Conservation (phyloP, 208 protist species). For the Trichomonas tenax region DNA sequence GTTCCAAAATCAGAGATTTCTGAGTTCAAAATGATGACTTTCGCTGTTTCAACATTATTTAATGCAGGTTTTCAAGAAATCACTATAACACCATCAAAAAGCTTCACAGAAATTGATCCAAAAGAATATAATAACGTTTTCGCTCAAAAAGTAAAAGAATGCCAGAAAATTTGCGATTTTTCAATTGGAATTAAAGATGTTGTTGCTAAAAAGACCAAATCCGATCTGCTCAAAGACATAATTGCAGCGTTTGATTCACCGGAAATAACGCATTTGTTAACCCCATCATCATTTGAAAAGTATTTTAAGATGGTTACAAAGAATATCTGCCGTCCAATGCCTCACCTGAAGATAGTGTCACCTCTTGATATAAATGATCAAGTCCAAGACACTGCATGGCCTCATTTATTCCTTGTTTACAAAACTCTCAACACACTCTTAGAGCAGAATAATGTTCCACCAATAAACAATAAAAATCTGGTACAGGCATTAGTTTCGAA, state of each 20-base stretch:
- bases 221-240: neutral
- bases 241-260: neutral
- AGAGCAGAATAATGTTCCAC: no score
- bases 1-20: neutral
- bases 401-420: neutral
- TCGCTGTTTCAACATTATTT: neutral
- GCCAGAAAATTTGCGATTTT: neutral
- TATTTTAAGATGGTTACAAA: neutral
- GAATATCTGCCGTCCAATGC: neutral
- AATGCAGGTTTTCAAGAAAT: neutral
- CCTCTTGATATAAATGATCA: neutral
- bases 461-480: neutral
- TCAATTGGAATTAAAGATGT: constrained; percentile 1
- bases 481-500: neutral
- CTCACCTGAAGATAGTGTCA: neutral
- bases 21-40: neutral
- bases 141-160: constrained; percentile 7
- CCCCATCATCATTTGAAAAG: neutral
- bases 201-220: constrained; percentile 10
- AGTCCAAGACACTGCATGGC: neutral
- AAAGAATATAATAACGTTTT: neutral
- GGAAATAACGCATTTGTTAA: neutral
- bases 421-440: neutral
- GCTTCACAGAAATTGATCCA: neutral
- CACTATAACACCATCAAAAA: neutral